phyloP scores from a whole-genome alignment of 805 yeast species.

The Starmerella apicola region DNA sequence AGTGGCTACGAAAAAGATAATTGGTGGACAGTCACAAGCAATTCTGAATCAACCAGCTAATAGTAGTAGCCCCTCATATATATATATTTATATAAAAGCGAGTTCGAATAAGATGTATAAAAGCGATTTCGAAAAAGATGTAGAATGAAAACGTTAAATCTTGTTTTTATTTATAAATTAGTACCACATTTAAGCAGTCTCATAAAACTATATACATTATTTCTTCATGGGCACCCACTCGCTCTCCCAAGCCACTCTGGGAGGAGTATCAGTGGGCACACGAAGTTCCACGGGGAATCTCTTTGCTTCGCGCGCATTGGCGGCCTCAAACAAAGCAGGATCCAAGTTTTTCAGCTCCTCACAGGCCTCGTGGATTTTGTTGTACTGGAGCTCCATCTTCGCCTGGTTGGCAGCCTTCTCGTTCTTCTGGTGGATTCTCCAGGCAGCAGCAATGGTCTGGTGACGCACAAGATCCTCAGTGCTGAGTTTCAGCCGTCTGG shows the following conservation, averaged over 20 bases:
- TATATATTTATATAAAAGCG: too few species aligned
- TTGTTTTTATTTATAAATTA: not conserved
- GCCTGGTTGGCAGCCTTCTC: constrained; percentile 32
- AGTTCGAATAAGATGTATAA: too few species aligned
- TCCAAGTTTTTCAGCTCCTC: constrained; percentile 38
- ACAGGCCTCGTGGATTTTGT: constrained; percentile 58
- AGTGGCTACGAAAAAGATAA: constrained; percentile 87
- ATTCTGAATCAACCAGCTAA: too few species aligned
- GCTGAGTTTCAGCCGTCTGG: constrained; percentile 60
- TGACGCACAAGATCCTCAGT: constrained; percentile 80
- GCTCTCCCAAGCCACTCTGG: constrained; percentile 66
- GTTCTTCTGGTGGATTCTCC: constrained; percentile 52
- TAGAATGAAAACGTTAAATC: too few species aligned
- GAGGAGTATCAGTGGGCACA: constrained; percentile 83
- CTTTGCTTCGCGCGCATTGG: constrained; percentile 46
- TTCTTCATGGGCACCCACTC: constrained; percentile 13
- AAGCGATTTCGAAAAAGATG: too few species aligned
- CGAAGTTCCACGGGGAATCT: constrained; percentile 75
- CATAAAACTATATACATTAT: too few species aligned
- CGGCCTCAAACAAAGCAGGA: constrained; percentile 47
- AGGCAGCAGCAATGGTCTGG: constrained; percentile 67
- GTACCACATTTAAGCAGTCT: not conserved
- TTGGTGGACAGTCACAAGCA: constrained; percentile 81
- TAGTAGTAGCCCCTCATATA: not conserved
- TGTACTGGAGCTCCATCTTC: constrained; percentile 42